A percentile compares a stretch with the other conserved stretches of the same genome.
These are phyloP conservation scores for Primulina eburnea DNA, from an alignment of 257 asterid species.

Conservation along the genomic window DNA sequence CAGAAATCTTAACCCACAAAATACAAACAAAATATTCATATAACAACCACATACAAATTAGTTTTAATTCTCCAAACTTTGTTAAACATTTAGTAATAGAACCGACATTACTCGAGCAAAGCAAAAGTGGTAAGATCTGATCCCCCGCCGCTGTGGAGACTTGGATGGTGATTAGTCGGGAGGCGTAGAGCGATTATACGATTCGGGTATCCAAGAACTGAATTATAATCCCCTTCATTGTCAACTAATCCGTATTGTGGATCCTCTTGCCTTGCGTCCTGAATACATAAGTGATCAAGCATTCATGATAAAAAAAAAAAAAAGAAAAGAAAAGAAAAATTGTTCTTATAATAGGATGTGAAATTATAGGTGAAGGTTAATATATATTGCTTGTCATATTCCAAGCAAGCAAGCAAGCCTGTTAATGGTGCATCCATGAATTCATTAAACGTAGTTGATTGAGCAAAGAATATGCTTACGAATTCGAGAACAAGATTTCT, in stretches of 20 bases:
- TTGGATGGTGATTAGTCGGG: constrained; percentile 43
- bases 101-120: constrained; percentile 41
- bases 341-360: background rate
- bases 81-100: background rate
- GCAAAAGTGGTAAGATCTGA: constrained; percentile 80
- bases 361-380: too few species aligned
- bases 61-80: background rate
- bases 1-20: too few species aligned
- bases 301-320: background rate
- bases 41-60: background rate
- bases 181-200: constrained; percentile 52
- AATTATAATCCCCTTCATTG: constrained; percentile 65
- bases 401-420: too few species aligned
- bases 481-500: constrained; percentile 57
- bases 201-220: constrained; percentile 55
- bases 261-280: constrained; percentile 85
- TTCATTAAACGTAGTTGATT: background rate
- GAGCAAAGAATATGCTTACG: constrained; percentile 40
- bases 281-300: background rate
- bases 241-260: constrained; percentile 90
- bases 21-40: background rate
- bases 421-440: too few species aligned
- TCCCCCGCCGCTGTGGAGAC: constrained; percentile 67
- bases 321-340: too few species aligned
- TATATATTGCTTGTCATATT: too few species aligned